Percentiles rank a stretch among this genome's conserved stretches.
phyloP scores from a whole-genome alignment of 495 filamentous ascomycete genomes.

The Aspergillus leporis region DNA sequence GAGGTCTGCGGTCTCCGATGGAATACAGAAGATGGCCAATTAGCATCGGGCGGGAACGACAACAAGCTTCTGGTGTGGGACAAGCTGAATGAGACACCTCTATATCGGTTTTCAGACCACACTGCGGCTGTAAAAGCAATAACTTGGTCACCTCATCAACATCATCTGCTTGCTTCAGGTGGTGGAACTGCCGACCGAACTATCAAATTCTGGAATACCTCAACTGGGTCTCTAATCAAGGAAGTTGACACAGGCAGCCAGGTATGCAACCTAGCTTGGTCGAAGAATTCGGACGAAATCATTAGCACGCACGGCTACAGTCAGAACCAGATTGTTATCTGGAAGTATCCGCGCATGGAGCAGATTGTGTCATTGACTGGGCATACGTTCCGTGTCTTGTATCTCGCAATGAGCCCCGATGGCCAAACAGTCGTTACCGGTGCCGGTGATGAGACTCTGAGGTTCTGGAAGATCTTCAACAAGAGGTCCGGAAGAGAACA shows the following conservation, averaged over 20 bases:
- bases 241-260: conserved; percentile 95
- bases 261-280: conserved; percentile 96
- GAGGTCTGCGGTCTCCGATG: conserved; percentile 97
- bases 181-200: conserved; percentile 93
- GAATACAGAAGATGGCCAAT: conserved; percentile 92
- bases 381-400: conserved; percentile 93
- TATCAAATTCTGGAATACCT: conserved; percentile 97
- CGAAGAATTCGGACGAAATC: conserved; percentile 92
- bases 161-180: conserved; percentile 88
- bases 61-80: conserved; percentile 99
- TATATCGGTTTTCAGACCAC: conserved; percentile 91
- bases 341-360: conserved; percentile 98
- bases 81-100: conserved; percentile 79
- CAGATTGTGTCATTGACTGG: conserved; percentile 93
- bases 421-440: conserved; percentile 92
- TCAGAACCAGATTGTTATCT: conserved; percentile 97
- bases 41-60: conserved; percentile 97
- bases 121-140: conserved; percentile 96
- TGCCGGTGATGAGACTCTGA: conserved; percentile 90
- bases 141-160: conserved; percentile 97
- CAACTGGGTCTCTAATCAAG: conserved; percentile 71
- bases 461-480: conserved; percentile 96
- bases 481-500: conserved; percentile 57
- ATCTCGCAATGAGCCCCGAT: conserved; percentile 96
- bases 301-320: conserved; percentile 97